Conservation (phyloP, 2,329 filamentous ascomycete genomes). For the Botrytis cinerea region DNA sequence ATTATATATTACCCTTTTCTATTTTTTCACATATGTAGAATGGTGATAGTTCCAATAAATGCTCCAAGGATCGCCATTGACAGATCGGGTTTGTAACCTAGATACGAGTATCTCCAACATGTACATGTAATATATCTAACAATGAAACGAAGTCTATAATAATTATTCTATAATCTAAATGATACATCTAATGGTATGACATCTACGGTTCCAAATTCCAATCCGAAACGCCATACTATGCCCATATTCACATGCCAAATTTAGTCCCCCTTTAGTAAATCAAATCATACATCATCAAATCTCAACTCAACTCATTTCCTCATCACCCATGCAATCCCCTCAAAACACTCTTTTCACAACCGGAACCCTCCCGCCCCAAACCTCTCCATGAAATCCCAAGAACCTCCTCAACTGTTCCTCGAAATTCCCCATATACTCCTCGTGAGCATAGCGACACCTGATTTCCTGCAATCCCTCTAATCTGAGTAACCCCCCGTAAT, state of each 20-base stretch:
- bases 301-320: neutral
- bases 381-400: constrained; percentile 5
- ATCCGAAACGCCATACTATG: neutral
- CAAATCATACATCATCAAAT: neutral
- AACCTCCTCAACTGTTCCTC: constrained; percentile 16
- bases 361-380: constrained; percentile 11
- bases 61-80: neutral
- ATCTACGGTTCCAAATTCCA: neutral
- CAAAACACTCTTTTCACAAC: neutral
- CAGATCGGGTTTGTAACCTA: neutral
- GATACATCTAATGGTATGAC: neutral
- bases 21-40: neutral
- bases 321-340: neutral
- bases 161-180: neutral
- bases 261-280: neutral
- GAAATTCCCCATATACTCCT: constrained; percentile 20
- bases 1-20: no score
- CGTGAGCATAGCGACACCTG: constrained; percentile 10
- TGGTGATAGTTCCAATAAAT: neutral
- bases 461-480: neutral
- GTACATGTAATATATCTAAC: neutral
- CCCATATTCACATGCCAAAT: neutral
- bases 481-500: constrained; percentile 7
- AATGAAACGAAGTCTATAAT: neutral
- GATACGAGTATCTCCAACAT: no score